Evolutionary conservation across 805 yeast species (phyloP).

Genomic region (Candida nanaspora): DNA sequence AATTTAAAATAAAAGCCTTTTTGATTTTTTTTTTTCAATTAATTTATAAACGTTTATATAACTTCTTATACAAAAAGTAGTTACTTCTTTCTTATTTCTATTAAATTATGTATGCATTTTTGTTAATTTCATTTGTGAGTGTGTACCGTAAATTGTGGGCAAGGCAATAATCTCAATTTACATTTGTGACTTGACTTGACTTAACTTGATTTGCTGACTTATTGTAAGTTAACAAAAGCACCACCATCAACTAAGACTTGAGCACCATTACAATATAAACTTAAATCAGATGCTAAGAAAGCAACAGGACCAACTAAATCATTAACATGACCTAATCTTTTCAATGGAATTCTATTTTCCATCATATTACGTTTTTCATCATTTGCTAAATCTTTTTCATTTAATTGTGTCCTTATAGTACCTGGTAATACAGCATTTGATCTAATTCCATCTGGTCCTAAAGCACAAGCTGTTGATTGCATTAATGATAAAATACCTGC

Average conservation of each 20-base stretch:
- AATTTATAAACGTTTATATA: too few relatives aligned
- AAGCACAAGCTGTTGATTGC: conserved; percentile 36
- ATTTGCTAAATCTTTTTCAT: conserved; percentile 34
- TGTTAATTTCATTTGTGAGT: too few relatives aligned
- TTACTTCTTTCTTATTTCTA: too few relatives aligned
- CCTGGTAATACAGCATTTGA: conserved; percentile 42
- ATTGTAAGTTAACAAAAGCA: conserved; percentile 39
- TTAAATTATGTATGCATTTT: too few relatives aligned
- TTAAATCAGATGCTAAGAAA: conserved; percentile 31
- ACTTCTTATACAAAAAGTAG: too few relatives aligned
- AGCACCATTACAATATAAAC: conserved; percentile 33
- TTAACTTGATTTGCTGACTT: conserved; percentile 13
- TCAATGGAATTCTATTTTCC: conserved; percentile 34
- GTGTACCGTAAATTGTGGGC: too few relatives aligned
- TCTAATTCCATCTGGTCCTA: conserved; percentile 35
- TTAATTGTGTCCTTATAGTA: conserved; percentile 34
- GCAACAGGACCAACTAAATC: conserved; percentile 38
- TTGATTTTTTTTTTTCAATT: too few relatives aligned
- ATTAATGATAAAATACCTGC: conserved; percentile 38
- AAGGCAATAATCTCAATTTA: too few relatives aligned
- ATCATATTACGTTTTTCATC: conserved; percentile 27
- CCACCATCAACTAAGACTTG: conserved; percentile 40
- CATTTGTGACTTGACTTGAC: too few relatives aligned
- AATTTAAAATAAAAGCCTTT: too few relatives aligned
- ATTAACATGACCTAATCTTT: conserved; percentile 29